Evolutionary conservation across 2,329 filamentous ascomycete genomes (phyloP), one percentile per base, ranked within the genome.

Genomic region (Furcasterigmium sp.): DNA sequence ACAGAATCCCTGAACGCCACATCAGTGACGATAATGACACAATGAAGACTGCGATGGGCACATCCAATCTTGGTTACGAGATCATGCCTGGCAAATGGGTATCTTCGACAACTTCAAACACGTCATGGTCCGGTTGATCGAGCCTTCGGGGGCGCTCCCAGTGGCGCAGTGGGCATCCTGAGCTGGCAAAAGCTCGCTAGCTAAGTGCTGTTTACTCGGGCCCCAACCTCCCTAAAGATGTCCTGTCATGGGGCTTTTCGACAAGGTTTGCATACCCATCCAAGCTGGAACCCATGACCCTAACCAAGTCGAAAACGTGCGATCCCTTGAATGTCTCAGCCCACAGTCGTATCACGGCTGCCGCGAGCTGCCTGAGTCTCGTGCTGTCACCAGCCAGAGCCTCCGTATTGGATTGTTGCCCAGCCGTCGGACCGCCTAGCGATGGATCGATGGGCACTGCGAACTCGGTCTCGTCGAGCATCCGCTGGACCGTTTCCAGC

Each of bases 381-480:
- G 67, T 63, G 30, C 68, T 64, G 49, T 80, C 75, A 42, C 65
- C 73, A 10, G 66, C 61, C 17, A 64, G 63, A 32, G 68, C 59
- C 37, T 76, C 73, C 47, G 65, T 62, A 28, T 53, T 59, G 8
- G 63, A 57, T 49, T 66, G 49, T 52, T 66, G 56, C 8, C 58
- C 62, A 30, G 59, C 57, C 14, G 58, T 58, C 15, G 59, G 60
- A 5, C 65, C 70, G 0, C 70, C 65, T 14, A 80, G 62, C 3
- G 75, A 77, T 3, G 76, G 74, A 39, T 81, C 77, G 35, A 80
- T 72, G 2, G 77, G 75, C 4, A 80, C 75, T 7, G 77, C 76
- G 49, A 80, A 81, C 51, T 81, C 77, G 1, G 78, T 81, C 58
- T 82, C 78, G 50, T 80, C 75, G 10, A 82, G 63, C 69, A 82